Evolutionary conservation across 2,329 filamentous ascomycete species (phyloP), one percentile per base, ranked within the genome.

Genomic region (Gaeumannomyces tritici): DNA sequence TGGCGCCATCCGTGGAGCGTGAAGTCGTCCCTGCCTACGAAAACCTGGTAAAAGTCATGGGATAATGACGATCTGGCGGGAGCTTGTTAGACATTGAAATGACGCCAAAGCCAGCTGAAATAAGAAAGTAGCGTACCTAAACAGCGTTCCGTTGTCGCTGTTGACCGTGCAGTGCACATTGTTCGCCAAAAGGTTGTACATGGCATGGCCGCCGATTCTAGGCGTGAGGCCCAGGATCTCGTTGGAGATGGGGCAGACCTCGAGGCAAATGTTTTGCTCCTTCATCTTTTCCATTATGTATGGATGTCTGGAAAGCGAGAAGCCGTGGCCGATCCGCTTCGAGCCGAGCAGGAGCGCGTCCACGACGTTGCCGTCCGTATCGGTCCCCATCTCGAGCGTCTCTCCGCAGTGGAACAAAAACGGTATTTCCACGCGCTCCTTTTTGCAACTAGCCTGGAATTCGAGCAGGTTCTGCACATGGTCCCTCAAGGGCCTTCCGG

Each of bases 401-500:
- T 92, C 89, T 28, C 89, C 89, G 66, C 89, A 90, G 73, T 92
- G 89, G 69, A 91, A 89, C 54, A 91, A 76, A 69, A 91, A 90
- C 0, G 89, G 89, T 3, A 91, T 88, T 0, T 85, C 78, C 4
- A 88, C 64, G 0, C 69, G 67, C 0, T 76, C 70, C 1, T 66
- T 63, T 7, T 73, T 69, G 73, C 87, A 90, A 0, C 77, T 73
- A 33, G 76, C 67, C 61, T 79, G 74, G 69, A 89, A 89, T 1
- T 76, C 75, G 3, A 86, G 73, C 8, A 90, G 78, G 64, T 87
- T 77, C 0, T 72, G 67, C 0, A 83, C 73, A 62, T 84, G 86
- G 61, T 81, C 78, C 57, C 76, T 80, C 4, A 88, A 79, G 9
- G 88, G 85, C 11, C 78, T 69, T 55, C 86, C 86, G 27, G 81